Percentiles rank a stretch among this genome's conserved stretches.
These are phyloP conservation scores for Cyberlindnera mycetangii DNA, from an alignment of 805 yeast species.

Conservation along the genomic window DNA sequence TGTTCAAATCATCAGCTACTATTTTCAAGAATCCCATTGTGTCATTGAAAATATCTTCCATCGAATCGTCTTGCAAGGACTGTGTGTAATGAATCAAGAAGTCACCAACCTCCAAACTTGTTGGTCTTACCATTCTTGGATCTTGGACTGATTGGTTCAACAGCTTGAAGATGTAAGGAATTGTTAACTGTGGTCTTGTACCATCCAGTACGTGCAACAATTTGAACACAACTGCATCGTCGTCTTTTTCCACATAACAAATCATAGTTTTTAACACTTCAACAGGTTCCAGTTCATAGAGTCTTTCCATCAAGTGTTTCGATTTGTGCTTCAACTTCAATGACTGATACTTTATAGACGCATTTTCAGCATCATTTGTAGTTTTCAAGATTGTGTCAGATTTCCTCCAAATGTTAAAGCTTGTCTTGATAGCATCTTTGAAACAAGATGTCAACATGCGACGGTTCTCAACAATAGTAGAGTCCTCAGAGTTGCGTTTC, in stretches of 20 bases:
- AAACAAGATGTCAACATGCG: conserved; percentile 42
- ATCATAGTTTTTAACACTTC: conserved; percentile 71
- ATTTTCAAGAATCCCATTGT: conserved; percentile 60
- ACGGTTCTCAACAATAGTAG: conserved; percentile 16
- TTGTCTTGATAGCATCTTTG: conserved; percentile 51
- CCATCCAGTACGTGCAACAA: conserved; percentile 80
- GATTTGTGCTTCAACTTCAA: conserved; percentile 67
- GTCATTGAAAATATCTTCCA: conserved; percentile 74
- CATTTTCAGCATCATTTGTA: conserved; percentile 22
- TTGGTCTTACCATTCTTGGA: conserved; percentile 16
- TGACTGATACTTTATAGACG: conserved; percentile 45
- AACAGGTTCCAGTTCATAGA: conserved; percentile 65
- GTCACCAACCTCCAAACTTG: conserved; percentile 14
- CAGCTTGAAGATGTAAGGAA: conserved; percentile 64
- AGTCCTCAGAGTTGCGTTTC: conserved; percentile 5
- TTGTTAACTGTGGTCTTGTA: conserved; percentile 69
- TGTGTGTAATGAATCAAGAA: conserved; percentile 54
- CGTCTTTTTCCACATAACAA: conserved; percentile 15
- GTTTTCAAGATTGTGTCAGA: conserved; percentile 42
- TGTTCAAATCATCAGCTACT: conserved; percentile 42
- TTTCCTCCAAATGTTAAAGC: conserved; percentile 70
- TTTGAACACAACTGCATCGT: conserved; percentile 44
- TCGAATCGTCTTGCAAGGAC: conserved; percentile 69
- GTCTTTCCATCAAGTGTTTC: conserved; percentile 58
- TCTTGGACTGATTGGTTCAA: conserved; percentile 34